Percentiles rank a stretch among this genome's conserved stretches.
Evolutionary conservation across 164 flowering plant species (phyloP).

Genomic region (Sextonia rubra): DNA sequence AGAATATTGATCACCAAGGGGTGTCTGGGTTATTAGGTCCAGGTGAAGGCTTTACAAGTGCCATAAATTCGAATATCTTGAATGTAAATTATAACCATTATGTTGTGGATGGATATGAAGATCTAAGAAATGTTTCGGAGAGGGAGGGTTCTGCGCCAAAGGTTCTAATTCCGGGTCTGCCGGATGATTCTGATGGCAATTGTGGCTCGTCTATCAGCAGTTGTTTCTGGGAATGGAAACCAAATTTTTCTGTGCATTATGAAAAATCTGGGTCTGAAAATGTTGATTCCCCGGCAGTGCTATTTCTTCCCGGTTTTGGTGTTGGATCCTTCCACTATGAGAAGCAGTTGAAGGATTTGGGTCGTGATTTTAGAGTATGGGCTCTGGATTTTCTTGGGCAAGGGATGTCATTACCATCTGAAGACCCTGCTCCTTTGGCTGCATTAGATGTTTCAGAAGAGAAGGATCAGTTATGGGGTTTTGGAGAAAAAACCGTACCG

Average conservation of each 20-base stretch:
- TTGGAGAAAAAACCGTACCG: slow-evolving; percentile 77
- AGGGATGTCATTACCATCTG: slow-evolving; percentile 79
- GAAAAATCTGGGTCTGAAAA: slow-evolving; percentile 73
- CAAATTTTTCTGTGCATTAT: slow-evolving; percentile 72
- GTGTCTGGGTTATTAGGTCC: slow-evolving; percentile 17
- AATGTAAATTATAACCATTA: slow-evolving; percentile 32
- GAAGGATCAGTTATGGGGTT: slow-evolving; percentile 64
- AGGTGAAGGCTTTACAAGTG: slow-evolving; percentile 15
- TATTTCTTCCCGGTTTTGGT: slow-evolving; percentile 96
- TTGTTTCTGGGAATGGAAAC: slow-evolving; percentile 90
- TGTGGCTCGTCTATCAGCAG: slow-evolving; percentile 47
- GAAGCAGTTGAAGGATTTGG: slow-evolving; percentile 91
- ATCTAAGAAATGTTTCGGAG: slow-evolving; percentile 22
- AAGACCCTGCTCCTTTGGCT: slow-evolving; percentile 64
- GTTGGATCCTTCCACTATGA: slow-evolving; percentile 95
- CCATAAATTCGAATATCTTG: slow-evolving; percentile 19
- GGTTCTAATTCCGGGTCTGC: slow-evolving; percentile 73
- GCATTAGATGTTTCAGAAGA: slow-evolving; percentile 26
- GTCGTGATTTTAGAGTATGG: slow-evolving; percentile 83
- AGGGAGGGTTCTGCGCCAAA: slow-evolving; percentile 31
- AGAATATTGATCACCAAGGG: slow-evolving; percentile 7
- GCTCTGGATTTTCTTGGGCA: slow-evolving; percentile 95
- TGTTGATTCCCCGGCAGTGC: slow-evolving; percentile 61
- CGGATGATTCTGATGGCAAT: slow-evolving; percentile 65
- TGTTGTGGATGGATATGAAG: slow-evolving; percentile 49